Base-by-base conservation (phyloP, 1,284 basidiomycete genomes). In the Hemileia vastatrix region DNA sequence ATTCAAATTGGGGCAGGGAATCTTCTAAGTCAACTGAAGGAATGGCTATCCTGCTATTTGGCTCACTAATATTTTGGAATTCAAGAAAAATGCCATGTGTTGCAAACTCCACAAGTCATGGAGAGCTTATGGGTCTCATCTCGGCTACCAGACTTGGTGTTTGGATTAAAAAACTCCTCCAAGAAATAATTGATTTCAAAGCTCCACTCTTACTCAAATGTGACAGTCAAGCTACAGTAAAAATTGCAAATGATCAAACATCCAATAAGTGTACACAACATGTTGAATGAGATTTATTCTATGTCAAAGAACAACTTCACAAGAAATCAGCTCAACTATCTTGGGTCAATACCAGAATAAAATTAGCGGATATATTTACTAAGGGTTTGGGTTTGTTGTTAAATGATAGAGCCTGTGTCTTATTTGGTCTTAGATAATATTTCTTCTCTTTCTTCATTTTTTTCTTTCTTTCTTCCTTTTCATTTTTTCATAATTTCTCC, bases 301-400 rank as follows among this genome's bases (percentile, higher is more conserved):
- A 53, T 32, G 27, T 53, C 27, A 53, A 53, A 13, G 19, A 32
- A n/a, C 51, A 53, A 32, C 24, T 53, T 2, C 3, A 53, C 27
- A 6, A 53, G 36, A 6, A n/a, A 4, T 11, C 8, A 13, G 3
- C 36, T 5, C 13, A 13, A 6, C 31, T 53, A 32, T 11, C 31
- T 18, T 53, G 51, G 51, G 27, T 53, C 3, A 24, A 11, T 3
- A 53, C 6, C 11, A 4, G 11, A 6, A 31, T 15, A 21, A 9
- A 43, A 33, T 48, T 47, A 3, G 55, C 36, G 3, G 36, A 54
- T 11, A 54, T 54, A 6, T 44, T 54, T 9, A 54, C 53, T 2
- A 54, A 54, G 18, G 23, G 40, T 19, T 40, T 54, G 18, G 49
- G 49, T n/a, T n/a, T n/a, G n/a, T n/a, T n/a, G n/a, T n/a, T n/a